Base-by-base conservation (phyloP, 2,329 filamentous ascomycete species). In the Trichoderma atroviride region DNA sequence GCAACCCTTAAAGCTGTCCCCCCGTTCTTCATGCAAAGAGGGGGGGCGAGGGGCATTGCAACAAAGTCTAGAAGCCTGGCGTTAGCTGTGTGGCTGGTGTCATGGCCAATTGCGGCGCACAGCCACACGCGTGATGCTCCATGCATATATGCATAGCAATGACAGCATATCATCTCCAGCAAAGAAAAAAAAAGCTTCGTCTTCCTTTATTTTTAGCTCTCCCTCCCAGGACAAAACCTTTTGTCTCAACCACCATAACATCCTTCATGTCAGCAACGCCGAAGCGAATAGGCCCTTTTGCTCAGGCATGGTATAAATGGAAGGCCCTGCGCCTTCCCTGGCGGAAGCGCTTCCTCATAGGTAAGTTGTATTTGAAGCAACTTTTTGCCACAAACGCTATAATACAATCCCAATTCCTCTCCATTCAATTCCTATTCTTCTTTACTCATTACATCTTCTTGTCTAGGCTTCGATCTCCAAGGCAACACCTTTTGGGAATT, bases 401-500 rank as follows among this genome's bases (percentile, higher is more conserved):
- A 0, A 50, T 5, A 50, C 16, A 50, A 19, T 19, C n/a, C 33
- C 31, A 58, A 31, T 31, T 13, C 33, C 33, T 13, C n/a, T n/a
- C n/a, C n/a, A 31, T 31, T 31, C 31, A 58, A 31, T 31, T 13
- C 33, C 33, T 13, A 13, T 43, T 9, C 11, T 43, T 19, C n/a
- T 22, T 27, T 6, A 16, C 29, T 37, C 16, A 40, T 14, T 27
- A 27, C 6, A 29, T 24, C 19, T 27, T 29, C 11, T 16, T 29
- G 24, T 19, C 11, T n/a, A 91, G 89, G 89, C 72, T 83, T 86
- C 74, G 89, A 91, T 76, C 87, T 91, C 69, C 76, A 87, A 29
- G 88, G 88, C 68, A 91, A 91, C 80, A 90, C 89, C 4, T 91
- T 86, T 81, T 91, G 89, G 88, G 87, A 90, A 74, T 90, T 91